Evolutionary conservation across 208 protist genomes (phyloP).

Genomic region (Trichomonas gallinae): DNA sequence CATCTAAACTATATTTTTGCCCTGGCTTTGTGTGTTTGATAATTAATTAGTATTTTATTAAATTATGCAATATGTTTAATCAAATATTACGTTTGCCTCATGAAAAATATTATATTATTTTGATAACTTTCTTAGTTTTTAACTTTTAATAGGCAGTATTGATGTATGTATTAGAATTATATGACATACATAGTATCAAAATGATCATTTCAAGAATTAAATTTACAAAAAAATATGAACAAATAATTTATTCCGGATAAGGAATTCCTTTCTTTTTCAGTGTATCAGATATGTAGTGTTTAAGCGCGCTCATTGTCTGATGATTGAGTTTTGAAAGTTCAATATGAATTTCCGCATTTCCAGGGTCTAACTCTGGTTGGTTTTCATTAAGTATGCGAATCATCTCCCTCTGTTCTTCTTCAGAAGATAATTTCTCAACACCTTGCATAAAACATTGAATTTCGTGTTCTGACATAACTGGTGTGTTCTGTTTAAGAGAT

Average conservation of each 20-base stretch:
- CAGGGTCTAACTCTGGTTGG: not conserved
- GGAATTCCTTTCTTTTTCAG: not conserved
- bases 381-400: not conserved
- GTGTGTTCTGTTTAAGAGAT: not conserved
- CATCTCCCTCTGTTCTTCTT: not conserved
- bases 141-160: too few species aligned
- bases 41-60: too few species aligned
- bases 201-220: too few species aligned
- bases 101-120: too few species aligned
- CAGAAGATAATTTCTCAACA: not conserved
- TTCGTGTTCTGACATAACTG: not conserved
- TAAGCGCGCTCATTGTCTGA: not conserved
- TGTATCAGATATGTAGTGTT: not conserved
- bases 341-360: not conserved
- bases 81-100: too few species aligned
- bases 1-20: too few species aligned
- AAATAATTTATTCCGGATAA: slow-evolving; percentile 13
- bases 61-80: too few species aligned
- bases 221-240: not conserved
- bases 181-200: too few species aligned
- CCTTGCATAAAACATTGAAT: not conserved
- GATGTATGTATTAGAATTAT: too few species aligned
- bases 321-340: not conserved
- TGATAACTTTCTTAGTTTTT: too few species aligned
- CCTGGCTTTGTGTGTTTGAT: too few species aligned